Evolutionary conservation across 1,284 basidiomycete genomes (phyloP).

Genomic region (Athelia psychrophila): DNA sequence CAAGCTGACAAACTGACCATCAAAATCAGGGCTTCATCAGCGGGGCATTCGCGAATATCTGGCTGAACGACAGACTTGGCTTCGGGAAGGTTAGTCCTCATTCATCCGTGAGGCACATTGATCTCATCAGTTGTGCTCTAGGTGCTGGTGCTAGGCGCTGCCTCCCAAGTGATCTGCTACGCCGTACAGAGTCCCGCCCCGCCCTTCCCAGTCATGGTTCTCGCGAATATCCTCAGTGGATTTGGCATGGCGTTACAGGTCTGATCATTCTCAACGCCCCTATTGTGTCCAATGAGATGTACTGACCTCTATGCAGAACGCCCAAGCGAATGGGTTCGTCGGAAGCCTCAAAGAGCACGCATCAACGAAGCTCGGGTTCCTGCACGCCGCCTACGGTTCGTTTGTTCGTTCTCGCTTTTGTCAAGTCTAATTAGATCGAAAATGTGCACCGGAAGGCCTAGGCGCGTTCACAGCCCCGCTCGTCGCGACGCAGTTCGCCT

Average conservation of each 20-base stretch:
- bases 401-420: neutral
- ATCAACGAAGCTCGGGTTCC: constrained; percentile 36
- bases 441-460: constrained; percentile 21
- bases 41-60: constrained; percentile 41
- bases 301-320: constrained; percentile 27
- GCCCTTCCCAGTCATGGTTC: constrained; percentile 53
- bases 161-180: constrained; percentile 8
- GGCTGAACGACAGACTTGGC: constrained; percentile 43
- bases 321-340: constrained; percentile 46
- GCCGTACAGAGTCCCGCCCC: constrained; percentile 40
- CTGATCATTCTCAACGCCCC: constrained; percentile 3
- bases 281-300: neutral
- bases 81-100: constrained; percentile 41
- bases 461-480: constrained; percentile 42
- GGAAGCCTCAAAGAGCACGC: constrained; percentile 33
- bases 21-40: constrained; percentile 37
- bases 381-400: constrained; percentile 39
- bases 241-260: constrained; percentile 50
- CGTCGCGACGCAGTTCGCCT: constrained; percentile 41
- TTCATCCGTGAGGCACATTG: neutral
- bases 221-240: constrained; percentile 46
- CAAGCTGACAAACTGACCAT: neutral
- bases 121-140: neutral
- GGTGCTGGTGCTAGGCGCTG: neutral
- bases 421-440: neutral